Evolutionary conservation across 768 basidiomycete species (phyloP).

Genomic region (Boletellus ananiceps): DNA sequence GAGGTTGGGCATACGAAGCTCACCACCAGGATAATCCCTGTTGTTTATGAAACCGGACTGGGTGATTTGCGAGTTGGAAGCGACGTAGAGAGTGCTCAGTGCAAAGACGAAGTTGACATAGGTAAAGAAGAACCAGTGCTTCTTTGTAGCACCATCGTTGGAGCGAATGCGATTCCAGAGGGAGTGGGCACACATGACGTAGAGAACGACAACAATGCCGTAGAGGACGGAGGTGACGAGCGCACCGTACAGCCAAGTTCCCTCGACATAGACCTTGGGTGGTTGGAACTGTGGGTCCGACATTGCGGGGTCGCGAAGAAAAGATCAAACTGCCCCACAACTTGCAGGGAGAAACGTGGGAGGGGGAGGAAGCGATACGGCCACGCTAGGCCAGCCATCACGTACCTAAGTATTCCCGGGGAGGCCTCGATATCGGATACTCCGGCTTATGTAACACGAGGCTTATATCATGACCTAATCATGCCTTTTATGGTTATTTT

Average conservation of each 20-base stretch:
- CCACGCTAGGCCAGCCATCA: not conserved
- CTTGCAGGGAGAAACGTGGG: slow-evolving; percentile 5
- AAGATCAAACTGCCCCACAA: not conserved
- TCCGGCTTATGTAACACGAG: no score
- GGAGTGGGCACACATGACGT: slow-evolving; percentile 24
- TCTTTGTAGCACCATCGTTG: slow-evolving; percentile 5
- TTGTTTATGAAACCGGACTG: slow-evolving; percentile 29
- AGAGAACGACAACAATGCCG: slow-evolving; percentile 25
- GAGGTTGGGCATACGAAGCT: not conserved
- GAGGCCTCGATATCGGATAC: no score
- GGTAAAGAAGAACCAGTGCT: slow-evolving; percentile 26
- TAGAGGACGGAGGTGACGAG: slow-evolving; percentile 27
- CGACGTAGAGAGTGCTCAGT: slow-evolving; percentile 27
- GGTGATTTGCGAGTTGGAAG: slow-evolving; percentile 21
- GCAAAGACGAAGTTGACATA: slow-evolving; percentile 29
- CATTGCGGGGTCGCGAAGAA: slow-evolving; percentile 13
- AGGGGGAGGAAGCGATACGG: not conserved
- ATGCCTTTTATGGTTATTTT: no score
- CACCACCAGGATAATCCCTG: slow-evolving; percentile 31
- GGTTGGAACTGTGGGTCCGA: slow-evolving; percentile 9
- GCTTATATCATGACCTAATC: no score
- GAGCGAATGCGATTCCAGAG: slow-evolving; percentile 23
- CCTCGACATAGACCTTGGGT: slow-evolving; percentile 19
- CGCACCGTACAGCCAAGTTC: slow-evolving; percentile 30
- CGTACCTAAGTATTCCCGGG: no score